Base-by-base conservation (phyloP, 345 rosid species). In the Cochlearia excelsa region DNA sequence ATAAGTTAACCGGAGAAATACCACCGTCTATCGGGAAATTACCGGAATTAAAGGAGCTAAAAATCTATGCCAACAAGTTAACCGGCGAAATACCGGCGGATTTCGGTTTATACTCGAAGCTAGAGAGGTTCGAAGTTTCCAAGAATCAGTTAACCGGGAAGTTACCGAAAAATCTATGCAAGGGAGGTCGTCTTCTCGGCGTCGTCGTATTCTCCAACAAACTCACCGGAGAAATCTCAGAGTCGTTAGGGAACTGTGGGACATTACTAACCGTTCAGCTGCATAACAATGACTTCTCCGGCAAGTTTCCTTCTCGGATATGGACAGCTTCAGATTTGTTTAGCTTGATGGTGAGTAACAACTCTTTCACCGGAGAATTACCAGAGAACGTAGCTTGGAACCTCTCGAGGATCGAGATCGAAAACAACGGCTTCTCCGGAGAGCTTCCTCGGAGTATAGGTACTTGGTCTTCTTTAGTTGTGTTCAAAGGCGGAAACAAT, bases 341-440 rank as follows among this genome's bases (percentile, higher is more conserved):
- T 10, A 75, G 73, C 65, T 40, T 93, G 63, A 66, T 56, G 78
- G 51, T 93, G 37, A 81, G 91, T 54, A 56, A 78, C 61, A 93
- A 93, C 57, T 76, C 73, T 1, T 77, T 89, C 68, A 83, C 88
- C 8, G 99, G 99, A 4, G 11, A 54, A 23, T 79, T 93, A 57
- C 95, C 99, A 2, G 72, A 68, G 64, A 55, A 45, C 2, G 26
- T 80, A 31, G 86, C 89, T 7, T 60, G 80, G 94, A 86, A 89
- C 72, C 35, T 93, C 54, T 55, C 91, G 1, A 79, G 91, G 40
- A 58, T 89, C 46, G 94, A 93, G 59, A 76, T 89, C 8, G 79
- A 77, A 51, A 70, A 83, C 82, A 93, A 93, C 65, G 33, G 10
- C 9, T 86, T 93, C 64, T 82, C 86, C 0, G 99, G 99, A 37